Base-by-base conservation (phyloP, 331 rosid species). In the Stylosanthes scabra region DNA sequence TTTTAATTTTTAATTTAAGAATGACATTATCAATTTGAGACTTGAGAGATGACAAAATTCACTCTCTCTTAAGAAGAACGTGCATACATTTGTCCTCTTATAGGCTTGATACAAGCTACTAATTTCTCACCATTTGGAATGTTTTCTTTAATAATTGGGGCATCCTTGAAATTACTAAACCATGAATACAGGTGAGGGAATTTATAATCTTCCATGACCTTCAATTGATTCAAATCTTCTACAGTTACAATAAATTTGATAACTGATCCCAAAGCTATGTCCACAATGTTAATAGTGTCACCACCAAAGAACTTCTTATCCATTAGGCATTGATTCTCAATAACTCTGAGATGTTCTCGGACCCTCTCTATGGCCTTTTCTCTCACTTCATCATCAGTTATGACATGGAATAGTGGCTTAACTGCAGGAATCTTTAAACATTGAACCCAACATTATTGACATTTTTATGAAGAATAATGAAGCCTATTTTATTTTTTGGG, bases 141-240 rank as follows among this genome's bases (percentile, higher is more conserved):
- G 42, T 71, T 78, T 52, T 70, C 79, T 55, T 11, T 59, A 66
- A 84, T 78, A 31, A 55, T 10, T 1, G 74, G 71, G 46, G 68
- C 71, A 47, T 84, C 66, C 58, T 41, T 81, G 13, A 84, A 84
- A 74, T 61, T 81, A 13, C 66, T 34, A 60, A 65, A 14, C 76
- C 76, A 51, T 28, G 66, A 64, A 52, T 69, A 51, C 66, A 69
- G 62, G 76, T 44, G 65, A 12, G 76, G 81, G 58, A 77, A 62
- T 0, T 27, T 42, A 11, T 77, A 50, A 13, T 64, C 71, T 50
- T 68, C 71, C 29, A 77, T n/a, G 70, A 61, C 2, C 66, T 61
- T 69, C 58, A 77, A 9, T 15, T 52, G 42, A 3, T 4, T 0
- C 9, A 51, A 0, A n/a, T 69, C 60, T 61, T 69, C 71, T 0